A percentile compares a stretch with the other conserved stretches of the same genome.
Conservation (phyloP, 2,329 filamentous ascomycete genomes). For the Fusarium burgessii region DNA sequence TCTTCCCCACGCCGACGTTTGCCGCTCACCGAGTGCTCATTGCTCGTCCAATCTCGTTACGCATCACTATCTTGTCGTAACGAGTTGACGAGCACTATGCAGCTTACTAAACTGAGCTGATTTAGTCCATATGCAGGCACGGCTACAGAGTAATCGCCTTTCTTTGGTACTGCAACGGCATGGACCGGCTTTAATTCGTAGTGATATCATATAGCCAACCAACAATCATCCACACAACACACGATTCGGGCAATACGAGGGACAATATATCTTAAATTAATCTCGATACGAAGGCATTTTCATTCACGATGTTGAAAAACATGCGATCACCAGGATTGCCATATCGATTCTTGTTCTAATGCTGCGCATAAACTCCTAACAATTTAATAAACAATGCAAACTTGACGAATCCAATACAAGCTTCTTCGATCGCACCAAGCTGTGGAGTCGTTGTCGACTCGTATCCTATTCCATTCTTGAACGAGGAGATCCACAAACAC, state of each 20-base stretch:
- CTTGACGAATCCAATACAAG: constrained; percentile 1
- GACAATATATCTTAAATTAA: not conserved
- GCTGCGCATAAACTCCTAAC: not conserved
- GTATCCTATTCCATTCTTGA: constrained; percentile 4
- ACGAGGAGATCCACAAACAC: constrained; percentile 18
- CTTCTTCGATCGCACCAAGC: not conserved
- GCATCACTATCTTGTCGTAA: not conserved
- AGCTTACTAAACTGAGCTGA: not conserved
- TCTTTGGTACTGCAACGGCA: constrained; percentile 16
- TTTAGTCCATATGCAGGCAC: constrained; percentile 17
- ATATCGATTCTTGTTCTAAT: constrained; percentile 12
- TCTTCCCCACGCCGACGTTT: constrained; percentile 35
- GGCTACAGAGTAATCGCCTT: not conserved
- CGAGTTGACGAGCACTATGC: not conserved
- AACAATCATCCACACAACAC: not conserved
- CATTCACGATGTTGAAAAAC: not conserved
- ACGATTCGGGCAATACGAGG: not conserved
- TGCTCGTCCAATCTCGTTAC: not conserved
- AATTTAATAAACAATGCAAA: constrained; percentile 3
- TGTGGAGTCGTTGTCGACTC: constrained; percentile 9
- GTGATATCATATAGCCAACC: not conserved
- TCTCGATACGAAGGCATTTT: not conserved
- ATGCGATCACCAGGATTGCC: not conserved
- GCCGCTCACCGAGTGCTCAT: constrained; percentile 17
- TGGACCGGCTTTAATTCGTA: constrained; percentile 27